Evolutionary conservation across 1,284 basidiomycete genomes (phyloP), one percentile per base, ranked within the genome.

Genomic region (Fomitopsis betulina): DNA sequence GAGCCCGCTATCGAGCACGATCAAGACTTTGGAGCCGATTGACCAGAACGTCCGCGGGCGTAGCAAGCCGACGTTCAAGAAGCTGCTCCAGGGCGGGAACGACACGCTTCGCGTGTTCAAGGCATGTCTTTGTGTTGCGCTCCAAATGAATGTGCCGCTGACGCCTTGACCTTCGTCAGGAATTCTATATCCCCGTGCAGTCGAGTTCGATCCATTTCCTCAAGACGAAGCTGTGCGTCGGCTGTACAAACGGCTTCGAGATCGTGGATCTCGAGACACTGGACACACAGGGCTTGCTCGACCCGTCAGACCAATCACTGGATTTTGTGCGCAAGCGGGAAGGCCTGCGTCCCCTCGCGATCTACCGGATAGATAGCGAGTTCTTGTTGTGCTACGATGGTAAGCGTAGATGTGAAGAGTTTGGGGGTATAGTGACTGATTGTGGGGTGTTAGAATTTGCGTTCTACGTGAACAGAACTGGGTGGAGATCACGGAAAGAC

Each of bases 101-200:
- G 97, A 99, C 70, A 93, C 94, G 13, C 80, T 99, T 52, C 91
- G 93, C 71, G 81, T 93, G 35, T 98, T 97, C 83, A 94, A 94
- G 79, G 93, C 92, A 64, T 54, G 85, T 75, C 13, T 23, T 6
- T 13, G 17, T 52, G 40, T 10, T 42, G 27, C 42, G 23, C 19
- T 30, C 39, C 32, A 17, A 32, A 40, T 6, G 23, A 3, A 37
- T 13, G 5, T 30, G 19, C 19, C 17, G 13, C 45, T 54, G 15
- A 58, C 61, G 35, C 35, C 35, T 37, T 47, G 43, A 15, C 32
- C 57, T 12, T 56, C 42, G 65, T 23, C 66, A 94, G 92, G 94
- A 99, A 74, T 99, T 99, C 75, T 99, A 99, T 73, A 98, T 99
- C 59, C 96, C 97, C 0, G 94, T 97, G 17, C 96, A 98, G 74